Evolutionary conservation across 1,139 yeast species (phyloP).

Genomic region (Candida frijolesensis): DNA sequence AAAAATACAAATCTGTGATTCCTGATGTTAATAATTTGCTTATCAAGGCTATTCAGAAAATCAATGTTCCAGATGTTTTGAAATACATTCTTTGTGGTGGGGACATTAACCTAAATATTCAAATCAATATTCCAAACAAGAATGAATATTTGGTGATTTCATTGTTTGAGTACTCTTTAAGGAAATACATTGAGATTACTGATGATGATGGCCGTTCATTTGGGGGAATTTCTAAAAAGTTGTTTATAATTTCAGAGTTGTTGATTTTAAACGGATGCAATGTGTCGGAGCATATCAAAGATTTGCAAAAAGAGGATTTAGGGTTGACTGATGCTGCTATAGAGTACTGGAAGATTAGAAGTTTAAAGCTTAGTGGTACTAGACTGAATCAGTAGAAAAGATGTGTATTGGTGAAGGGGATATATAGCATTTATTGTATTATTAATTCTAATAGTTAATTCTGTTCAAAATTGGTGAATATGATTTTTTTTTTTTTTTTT

Average conservation of each 20-base stretch:
- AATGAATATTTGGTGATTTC: conserved; percentile 34
- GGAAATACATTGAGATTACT: conserved; percentile 45
- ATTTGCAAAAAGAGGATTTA: conserved; percentile 27
- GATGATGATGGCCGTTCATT: conserved; percentile 14
- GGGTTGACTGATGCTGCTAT: conserved; percentile 47
- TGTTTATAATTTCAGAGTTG: conserved; percentile 74
- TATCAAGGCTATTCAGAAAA: conserved; percentile 51
- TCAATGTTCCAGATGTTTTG: conserved; percentile 49
- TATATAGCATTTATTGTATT: conserved; percentile 1
- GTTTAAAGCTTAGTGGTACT: conserved; percentile 29
- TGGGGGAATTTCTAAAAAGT: conserved; percentile 21
- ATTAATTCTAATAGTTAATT: not conserved
- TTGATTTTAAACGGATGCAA: conserved; percentile 66
- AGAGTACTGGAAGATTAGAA: conserved; percentile 53
- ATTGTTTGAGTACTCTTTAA: conserved; percentile 62
- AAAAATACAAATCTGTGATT: conserved; percentile 33
- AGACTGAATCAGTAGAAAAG: not conserved
- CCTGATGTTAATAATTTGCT: conserved; percentile 30
- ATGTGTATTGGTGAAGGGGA: not conserved
- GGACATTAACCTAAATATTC: conserved; percentile 42
- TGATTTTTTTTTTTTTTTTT: too few relatives aligned
- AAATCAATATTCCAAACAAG: conserved; percentile 25
- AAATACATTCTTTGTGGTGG: conserved; percentile 54
- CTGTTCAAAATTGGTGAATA: not conserved
- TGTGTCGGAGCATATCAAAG: conserved; percentile 21